Evolutionary conservation across 495 filamentous ascomycete species (phyloP), one percentile per base, ranked within the genome.

Genomic region (Tuber aestivum): DNA sequence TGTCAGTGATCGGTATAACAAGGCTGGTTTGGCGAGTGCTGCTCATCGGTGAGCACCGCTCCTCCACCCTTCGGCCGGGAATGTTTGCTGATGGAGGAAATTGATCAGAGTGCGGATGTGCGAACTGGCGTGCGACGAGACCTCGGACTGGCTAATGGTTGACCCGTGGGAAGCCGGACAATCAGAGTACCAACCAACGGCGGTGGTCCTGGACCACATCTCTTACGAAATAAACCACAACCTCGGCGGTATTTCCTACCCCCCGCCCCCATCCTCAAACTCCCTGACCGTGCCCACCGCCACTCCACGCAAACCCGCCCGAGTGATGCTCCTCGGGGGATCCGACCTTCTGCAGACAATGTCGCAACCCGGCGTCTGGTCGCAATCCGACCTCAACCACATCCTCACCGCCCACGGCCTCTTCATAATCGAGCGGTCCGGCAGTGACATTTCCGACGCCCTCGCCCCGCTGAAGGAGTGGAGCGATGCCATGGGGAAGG

Each of bases 291-390:
- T 40, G n/a, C 18, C 32, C 41, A 45, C 45, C 50, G 9, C 74
- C 44, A 16, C 18, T 37, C 41, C 72, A 14, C 70, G 70, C 35
- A 78, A 70, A 27, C 70, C 56, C 6, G 88, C 92, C 20, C 89
- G 89, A 72, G 89, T 97, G 76, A 89, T 90, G 72, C 87, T 98
- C 38, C 86, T 95, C 45, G 91, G 91, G 20, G 94, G 94, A 3
- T 92, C 93, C 6, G 93, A 96, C 84, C 86, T 97, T 74, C 89
- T 97, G 80, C 92, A 94, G 83, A 97, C 94, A 42, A 94, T 95
- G 92, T 90, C 71, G n/a, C 70, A 85, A 81, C 73, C 88, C 1
- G 88, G 88, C 12, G 90, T 97, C 18, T 97, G 94, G 94, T 91
- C 89, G 68, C 85, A 90, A 61, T 87, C 90, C 74, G 94, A 97